Evolutionary conservation across 2,329 filamentous ascomycete species (phyloP).

Genomic region (Alternaria postmessia): DNA sequence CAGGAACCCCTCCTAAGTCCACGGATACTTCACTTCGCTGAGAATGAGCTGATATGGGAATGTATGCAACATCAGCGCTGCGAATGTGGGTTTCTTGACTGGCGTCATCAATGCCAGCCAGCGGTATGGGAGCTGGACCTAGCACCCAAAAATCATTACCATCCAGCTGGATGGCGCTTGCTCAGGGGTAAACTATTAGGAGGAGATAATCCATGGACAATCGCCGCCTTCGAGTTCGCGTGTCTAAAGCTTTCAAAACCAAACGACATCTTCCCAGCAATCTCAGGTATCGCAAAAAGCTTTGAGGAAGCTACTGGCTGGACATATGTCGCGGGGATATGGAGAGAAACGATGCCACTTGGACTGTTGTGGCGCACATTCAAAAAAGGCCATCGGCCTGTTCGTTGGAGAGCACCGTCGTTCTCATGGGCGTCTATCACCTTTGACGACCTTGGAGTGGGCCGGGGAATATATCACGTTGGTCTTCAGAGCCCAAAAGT

Average conservation of each 20-base stretch:
- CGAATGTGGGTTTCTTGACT: not conserved
- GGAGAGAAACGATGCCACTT: not conserved
- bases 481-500: too few species aligned
- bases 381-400: too few species aligned
- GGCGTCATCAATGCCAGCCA: too few species aligned
- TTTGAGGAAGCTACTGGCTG: not conserved
- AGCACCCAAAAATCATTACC: not conserved
- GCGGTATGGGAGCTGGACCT: not conserved
- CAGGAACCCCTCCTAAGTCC: conserved; percentile 22
- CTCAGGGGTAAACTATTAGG: not conserved
- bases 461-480: too few species aligned
- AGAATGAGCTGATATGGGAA: conserved; percentile 19
- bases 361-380: not conserved
- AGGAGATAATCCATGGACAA: not conserved
- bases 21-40: conserved; percentile 18
- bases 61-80: conserved; percentile 19
- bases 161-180: not conserved
- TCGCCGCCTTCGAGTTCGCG: not conserved
- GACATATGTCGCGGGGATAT: not conserved
- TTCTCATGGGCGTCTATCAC: not conserved
- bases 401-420: not conserved
- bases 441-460: too few species aligned
- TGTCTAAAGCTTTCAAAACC: not conserved
- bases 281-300: not conserved
- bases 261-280: not conserved